Percentiles rank a stretch among this genome's conserved stretches.
These are phyloP conservation scores for Paracamarosporium sp. DNA, from an alignment of 2,329 filamentous ascomycete genomes.

Conservation along the genomic window DNA sequence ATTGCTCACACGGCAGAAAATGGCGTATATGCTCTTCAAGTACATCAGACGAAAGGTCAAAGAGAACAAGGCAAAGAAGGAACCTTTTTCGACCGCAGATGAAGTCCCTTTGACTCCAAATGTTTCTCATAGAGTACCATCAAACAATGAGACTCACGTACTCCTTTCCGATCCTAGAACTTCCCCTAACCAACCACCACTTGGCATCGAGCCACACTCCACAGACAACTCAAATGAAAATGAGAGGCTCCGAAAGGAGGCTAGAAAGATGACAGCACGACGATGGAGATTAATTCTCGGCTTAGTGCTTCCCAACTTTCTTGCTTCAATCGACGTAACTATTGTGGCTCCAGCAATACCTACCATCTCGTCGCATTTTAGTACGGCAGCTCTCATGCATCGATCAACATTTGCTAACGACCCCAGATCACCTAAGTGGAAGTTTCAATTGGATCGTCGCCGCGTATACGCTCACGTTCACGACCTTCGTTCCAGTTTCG, in stretches of 20 bases:
- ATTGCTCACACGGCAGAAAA: conserved; percentile 6
- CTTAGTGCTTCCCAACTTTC: conserved; percentile 65
- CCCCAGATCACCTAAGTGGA: conserved; percentile 61
- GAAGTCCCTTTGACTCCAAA: conserved; percentile 32
- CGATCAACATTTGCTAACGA: conserved; percentile 4
- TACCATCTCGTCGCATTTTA: conserved; percentile 70
- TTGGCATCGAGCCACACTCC: neutral
- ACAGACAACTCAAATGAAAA: conserved; percentile 19
- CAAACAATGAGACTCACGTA: neutral
- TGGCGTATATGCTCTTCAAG: conserved; percentile 37
- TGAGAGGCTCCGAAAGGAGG: conserved; percentile 6
- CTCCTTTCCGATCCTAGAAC: neutral
- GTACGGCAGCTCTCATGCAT: conserved; percentile 45
- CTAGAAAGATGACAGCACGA: conserved; percentile 46
- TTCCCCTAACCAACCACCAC: neutral
- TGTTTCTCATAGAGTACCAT: conserved; percentile 4
- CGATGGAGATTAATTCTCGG: conserved; percentile 67
- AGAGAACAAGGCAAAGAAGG: conserved; percentile 28
- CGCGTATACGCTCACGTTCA: conserved; percentile 71
- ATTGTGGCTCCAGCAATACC: conserved; percentile 68
- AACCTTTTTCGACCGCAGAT: conserved; percentile 25
- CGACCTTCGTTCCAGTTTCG: conserved; percentile 71
- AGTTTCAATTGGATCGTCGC: conserved; percentile 68
- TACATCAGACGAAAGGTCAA: conserved; percentile 29
- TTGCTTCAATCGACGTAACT: conserved; percentile 69